Evolutionary conservation across 2,329 filamentous ascomycete genomes (phyloP).

Genomic region (Phyllosticta citriasiana): DNA sequence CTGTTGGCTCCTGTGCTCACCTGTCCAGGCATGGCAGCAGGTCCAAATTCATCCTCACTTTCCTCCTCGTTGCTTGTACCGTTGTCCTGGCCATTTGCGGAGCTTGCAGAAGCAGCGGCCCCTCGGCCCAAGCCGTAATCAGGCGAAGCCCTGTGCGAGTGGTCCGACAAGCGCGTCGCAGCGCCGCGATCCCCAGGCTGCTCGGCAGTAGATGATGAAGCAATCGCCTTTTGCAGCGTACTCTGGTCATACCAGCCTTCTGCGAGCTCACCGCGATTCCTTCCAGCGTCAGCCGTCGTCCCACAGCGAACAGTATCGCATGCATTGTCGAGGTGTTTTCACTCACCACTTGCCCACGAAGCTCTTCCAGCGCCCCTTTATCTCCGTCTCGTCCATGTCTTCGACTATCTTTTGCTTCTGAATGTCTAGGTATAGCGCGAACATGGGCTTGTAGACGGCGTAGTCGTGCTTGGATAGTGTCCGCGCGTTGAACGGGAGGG

Average conservation of each 20-base stretch:
- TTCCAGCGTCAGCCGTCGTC: conserved; percentile 39
- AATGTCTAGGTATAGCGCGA: conserved; percentile 76
- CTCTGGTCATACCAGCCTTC: conserved; percentile 89
- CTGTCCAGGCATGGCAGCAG: conserved; percentile 27
- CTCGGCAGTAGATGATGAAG: conserved; percentile 13
- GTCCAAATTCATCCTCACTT: conserved; percentile 51
- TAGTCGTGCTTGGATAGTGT: conserved; percentile 60
- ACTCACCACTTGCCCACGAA: conserved; percentile 77
- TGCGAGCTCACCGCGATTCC: conserved; percentile 76
- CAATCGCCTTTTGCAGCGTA: conserved; percentile 48
- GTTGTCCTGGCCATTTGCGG: not conserved
- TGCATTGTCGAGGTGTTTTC: not conserved
- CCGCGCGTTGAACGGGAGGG: conserved; percentile 55
- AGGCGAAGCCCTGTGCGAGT: not conserved
- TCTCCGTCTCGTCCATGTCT: conserved; percentile 62
- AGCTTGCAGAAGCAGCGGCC: not conserved
- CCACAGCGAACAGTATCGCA: conserved; percentile 1
- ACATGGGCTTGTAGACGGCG: conserved; percentile 56
- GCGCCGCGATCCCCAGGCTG: conserved; percentile 18
- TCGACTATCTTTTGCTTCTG: conserved; percentile 69
- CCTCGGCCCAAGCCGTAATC: not conserved
- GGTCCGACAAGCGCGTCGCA: conserved; percentile 24
- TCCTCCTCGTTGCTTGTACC: conserved; percentile 39
- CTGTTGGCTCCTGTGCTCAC: not conserved
- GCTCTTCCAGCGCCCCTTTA: conserved; percentile 83